Evolutionary conservation across 2,329 filamentous ascomycete genomes (phyloP).

Genomic region (Westerdykella ornata): DNA sequence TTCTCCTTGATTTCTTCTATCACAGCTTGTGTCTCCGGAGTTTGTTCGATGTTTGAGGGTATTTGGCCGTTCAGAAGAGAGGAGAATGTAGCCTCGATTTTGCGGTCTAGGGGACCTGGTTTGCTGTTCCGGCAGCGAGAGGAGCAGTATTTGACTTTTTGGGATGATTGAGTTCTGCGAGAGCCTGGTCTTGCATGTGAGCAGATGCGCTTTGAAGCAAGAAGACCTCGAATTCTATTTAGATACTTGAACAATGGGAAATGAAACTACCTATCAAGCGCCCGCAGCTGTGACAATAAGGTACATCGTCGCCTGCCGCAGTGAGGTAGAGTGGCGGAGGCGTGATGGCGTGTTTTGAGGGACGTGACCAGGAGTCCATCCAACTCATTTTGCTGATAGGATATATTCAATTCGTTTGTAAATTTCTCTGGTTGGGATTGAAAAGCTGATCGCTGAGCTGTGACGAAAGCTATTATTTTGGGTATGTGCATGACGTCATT

Average conservation of each 20-base stretch:
- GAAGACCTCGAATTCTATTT: not conserved
- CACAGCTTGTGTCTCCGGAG: not conserved
- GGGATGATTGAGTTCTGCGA: constrained; percentile 28
- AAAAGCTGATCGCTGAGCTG: too few relatives aligned
- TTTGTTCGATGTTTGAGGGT: constrained; percentile 20
- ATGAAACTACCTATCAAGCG: constrained; percentile 44
- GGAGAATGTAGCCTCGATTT: constrained; percentile 49
- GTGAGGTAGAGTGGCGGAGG: constrained; percentile 52
- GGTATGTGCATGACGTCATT: too few relatives aligned
- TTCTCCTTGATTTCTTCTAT: constrained; percentile 3
- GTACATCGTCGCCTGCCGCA: constrained; percentile 41
- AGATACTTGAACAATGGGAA: not conserved
- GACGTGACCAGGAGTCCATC: constrained; percentile 47
- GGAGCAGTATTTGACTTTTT: constrained; percentile 52
- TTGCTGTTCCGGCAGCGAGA: constrained; percentile 49
- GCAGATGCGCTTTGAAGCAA: not conserved
- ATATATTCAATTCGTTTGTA: too few relatives aligned
- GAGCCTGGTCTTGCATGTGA: constrained; percentile 7
- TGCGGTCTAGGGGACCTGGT: constrained; percentile 45
- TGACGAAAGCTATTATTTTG: too few relatives aligned
- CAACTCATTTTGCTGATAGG: constrained; percentile 37
- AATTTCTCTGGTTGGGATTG: too few relatives aligned
- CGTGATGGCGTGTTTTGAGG: constrained; percentile 36
- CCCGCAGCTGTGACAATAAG: constrained; percentile 54
- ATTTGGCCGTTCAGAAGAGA: constrained; percentile 33